Evolutionary conservation across 192 early-diverging fungal species (phyloP), one percentile per base, ranked within the genome.

Genomic region (Coemansia sp.): DNA sequence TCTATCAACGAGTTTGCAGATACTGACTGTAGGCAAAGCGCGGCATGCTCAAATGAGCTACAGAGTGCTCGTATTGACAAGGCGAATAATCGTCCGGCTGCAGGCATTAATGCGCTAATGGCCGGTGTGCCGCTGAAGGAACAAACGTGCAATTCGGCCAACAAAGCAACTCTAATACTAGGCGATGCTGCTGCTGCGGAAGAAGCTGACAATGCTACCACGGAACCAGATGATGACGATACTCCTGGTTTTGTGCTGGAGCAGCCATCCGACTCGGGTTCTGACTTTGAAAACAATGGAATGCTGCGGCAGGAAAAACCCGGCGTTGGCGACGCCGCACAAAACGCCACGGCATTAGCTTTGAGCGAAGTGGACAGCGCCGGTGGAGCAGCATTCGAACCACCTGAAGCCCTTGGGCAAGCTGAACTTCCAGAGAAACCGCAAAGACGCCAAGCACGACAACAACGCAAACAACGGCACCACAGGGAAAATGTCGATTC

Each of bases 401-500:
- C 18, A 7, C 44, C 16, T 26, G 24, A 53, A 30, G 14, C 26
- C 8, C 51, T 26, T 26, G 44, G 16, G 18, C 23, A 53, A 26
- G 21, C 21, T 26, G 18, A 59, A 34, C 12, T 14, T 2, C 18
- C 57, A 34, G 57, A 58, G 39, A 71, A 77, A 23, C 63, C 38
- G 11, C 23, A 36, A 35, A 35, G 44, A 34, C 34, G 35, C 51
- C 35, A n/a, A n/a, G n/a, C n/a, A n/a, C n/a, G n/a, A n/a, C n/a
- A 60, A 26, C 63, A 23, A 20, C 60, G 43, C n/a, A 58, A 51
- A 45, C 26, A 45, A 51, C 72, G 57, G 15, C 57, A 34, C 16
- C 30, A 67, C 3, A 53, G 24, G 14, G 57, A 68, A 51, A 43
- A 49, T 36, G 62, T 66, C 41, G 64, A 63, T 41, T 44, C 48